Evolutionary conservation across 163 green algal genomes (phyloP), one percentile per base, ranked within the genome.

Genomic region (Chlamydomonas reinhardtii): DNA sequence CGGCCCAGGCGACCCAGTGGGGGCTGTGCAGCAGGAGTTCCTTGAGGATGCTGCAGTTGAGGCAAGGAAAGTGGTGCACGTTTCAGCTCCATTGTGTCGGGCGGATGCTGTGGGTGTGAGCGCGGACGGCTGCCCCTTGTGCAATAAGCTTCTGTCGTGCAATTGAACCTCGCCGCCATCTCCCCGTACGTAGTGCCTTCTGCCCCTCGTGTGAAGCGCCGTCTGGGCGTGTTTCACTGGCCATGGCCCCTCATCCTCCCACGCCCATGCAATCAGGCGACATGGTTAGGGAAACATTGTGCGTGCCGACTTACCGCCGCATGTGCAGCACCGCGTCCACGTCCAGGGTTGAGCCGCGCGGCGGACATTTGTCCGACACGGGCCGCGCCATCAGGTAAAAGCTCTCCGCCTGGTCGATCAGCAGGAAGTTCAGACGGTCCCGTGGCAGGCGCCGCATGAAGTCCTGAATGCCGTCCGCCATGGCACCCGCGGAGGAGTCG

Each of bases 341-440:
- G 62, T 83, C 76, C 76, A 83, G 76, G 76, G 37, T 48, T 65
- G 37, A 15, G 76, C 62, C 37, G 35, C 64, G 37, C 20, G 15
- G 48, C 20, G 31, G 8, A 56, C 43, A 2, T 11, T 70, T 66
- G 14, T 12, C 66, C 6, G 43, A 85, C 66, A 70, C 66, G 31
- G 48, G 78, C 66, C 27, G 37, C 76, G 43, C 37, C 66, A 85
- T 27, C 56, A 82, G 82, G 80, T 86, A 86, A 16, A 86, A 73
- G 56, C 54, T 86, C 52, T 86, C 52, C 68, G 39, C 79, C 79
- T 86, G 68, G 39, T 86, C 79, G 24, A 86, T 25, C 4, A 86
- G 52, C 48, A 86, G 48, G 79, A 78, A 86, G 68, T 86, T 86
- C 25, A 86, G 25, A 43, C n/a, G n/a, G n/a, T n/a, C n/a, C n/a